A percentile compares a stretch with the other conserved stretches of the same genome.
Evolutionary conservation across 2,329 filamentous ascomycete species (phyloP).

Genomic region (Hansfordia pulvinata): DNA sequence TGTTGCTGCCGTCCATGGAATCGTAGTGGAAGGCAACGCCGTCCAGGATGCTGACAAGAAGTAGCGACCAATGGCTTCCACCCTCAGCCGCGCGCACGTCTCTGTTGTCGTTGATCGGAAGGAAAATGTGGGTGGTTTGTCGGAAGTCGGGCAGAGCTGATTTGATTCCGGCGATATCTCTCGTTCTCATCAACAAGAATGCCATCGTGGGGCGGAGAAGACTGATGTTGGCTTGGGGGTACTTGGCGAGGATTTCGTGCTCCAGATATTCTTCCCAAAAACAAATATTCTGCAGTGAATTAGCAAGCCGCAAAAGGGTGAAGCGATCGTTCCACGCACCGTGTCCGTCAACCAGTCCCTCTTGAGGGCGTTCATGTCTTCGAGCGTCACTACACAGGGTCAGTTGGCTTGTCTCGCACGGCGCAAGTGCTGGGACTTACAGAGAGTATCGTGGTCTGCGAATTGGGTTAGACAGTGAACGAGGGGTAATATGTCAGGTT

Average conservation of each 20-base stretch:
- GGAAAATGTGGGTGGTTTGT: conserved; percentile 79
- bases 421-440: conserved; percentile 11
- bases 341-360: conserved; percentile 97
- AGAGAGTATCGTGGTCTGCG: conserved; percentile 23
- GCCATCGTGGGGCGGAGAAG: conserved; percentile 88
- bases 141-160: conserved; percentile 70
- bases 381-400: conserved; percentile 55
- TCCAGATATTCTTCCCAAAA: conserved; percentile 99
- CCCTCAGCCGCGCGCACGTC: conserved; percentile 70
- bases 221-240: conserved; percentile 72
- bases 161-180: conserved; percentile 38
- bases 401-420: conserved; percentile 4
- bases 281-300: conserved; percentile 60
- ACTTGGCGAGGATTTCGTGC: conserved; percentile 69
- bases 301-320: neutral
- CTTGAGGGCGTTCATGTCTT: conserved; percentile 79
- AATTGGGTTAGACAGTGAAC: too few relatives aligned
- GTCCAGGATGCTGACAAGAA: conserved; percentile 80
- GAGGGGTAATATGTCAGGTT: conserved; percentile 4
- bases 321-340: conserved; percentile 33
- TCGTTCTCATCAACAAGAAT: conserved; percentile 73
- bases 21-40: conserved; percentile 96
- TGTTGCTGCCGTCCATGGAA: conserved; percentile 65
- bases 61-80: conserved; percentile 86
- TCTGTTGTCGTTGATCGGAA: conserved; percentile 83